Evolutionary conservation across 768 basidiomycete genomes (phyloP).

Genomic region (Trametes sanguinea): DNA sequence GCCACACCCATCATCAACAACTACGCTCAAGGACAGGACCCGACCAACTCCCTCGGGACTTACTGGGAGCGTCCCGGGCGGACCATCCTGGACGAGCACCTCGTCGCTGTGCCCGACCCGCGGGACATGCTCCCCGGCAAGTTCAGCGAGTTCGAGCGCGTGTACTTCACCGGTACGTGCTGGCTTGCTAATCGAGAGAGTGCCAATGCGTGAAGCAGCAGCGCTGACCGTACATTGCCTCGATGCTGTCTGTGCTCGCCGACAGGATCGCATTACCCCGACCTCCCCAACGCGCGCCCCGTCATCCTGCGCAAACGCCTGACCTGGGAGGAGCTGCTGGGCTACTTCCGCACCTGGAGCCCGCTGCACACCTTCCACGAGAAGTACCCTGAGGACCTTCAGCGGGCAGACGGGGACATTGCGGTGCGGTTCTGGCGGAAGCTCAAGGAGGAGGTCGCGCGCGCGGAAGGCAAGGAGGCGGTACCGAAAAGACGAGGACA

Average conservation of each 20-base stretch:
- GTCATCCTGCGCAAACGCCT: slow-evolving; percentile 59
- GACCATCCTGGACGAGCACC: slow-evolving; percentile 68
- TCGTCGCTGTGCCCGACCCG: slow-evolving; percentile 68
- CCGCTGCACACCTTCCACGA: slow-evolving; percentile 69
- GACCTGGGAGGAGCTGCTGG: slow-evolving; percentile 66
- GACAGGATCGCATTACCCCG: slow-evolving; percentile 45
- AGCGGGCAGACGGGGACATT: slow-evolving; percentile 57
- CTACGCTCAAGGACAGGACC: slow-evolving; percentile 64
- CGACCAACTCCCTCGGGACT: slow-evolving; percentile 57
- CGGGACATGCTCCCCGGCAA: slow-evolving; percentile 32
- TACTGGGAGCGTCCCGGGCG: slow-evolving; percentile 85
- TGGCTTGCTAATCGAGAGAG: neutral
- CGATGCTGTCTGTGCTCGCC: neutral
- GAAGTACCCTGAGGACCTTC: slow-evolving; percentile 55
- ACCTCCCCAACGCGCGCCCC: slow-evolving; percentile 40
- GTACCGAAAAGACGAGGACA: slow-evolving; percentile 26
- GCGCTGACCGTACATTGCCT: too few relatives aligned
- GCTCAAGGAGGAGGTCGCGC: slow-evolving; percentile 42
- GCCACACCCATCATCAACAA: slow-evolving; percentile 58
- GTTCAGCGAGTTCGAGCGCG: slow-evolving; percentile 48
- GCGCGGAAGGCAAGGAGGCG: slow-evolving; percentile 27
- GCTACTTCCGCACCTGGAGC: slow-evolving; percentile 73
- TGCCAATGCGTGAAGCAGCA: neutral
- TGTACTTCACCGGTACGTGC: slow-evolving; percentile 58
- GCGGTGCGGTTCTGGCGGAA: slow-evolving; percentile 63